Base-by-base conservation (phyloP, 1,284 basidiomycete species). In the Pascua sp. region DNA sequence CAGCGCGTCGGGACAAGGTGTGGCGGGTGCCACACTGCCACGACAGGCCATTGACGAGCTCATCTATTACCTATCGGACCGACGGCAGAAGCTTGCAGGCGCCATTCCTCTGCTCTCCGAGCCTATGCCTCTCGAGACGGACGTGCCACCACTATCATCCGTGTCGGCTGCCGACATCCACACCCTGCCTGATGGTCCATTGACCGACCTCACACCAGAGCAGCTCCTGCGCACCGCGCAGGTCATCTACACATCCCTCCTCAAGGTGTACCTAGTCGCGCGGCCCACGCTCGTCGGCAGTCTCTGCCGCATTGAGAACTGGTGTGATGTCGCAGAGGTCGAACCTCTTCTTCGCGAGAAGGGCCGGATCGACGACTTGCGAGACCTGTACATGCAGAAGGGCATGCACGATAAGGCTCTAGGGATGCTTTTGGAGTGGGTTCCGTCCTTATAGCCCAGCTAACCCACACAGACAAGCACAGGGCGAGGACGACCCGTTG, bases 271-370 rank as follows among this genome's bases (percentile, higher is more conserved):
- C 73, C 79, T 98, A 17, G 81, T 89, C 41, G 88, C 88, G 37
- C 82, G 89, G 55, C 93, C 95, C 0, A 85, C 83, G 10, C 79
- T 98, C 57, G 80, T 98, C 5, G 92, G 91, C 0, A 85, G 91
- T 24, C 76, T 98, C 45, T 98, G 95, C 76, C 83, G 96, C 42
- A 81, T 95, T 42, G 85, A 90, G 17, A 98, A 98, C 75, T 98
- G 93, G 91, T 98, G 94, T 76, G 92, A 98, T 70, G 92, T 98
- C 0, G 86, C 86, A 1, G 91, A 98, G 71, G 91, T 98, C 0
- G 93, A 98, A 72, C 90, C 89, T 69, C 84, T 93, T 56, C 77
- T 99, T 45, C 83, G 85, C 62, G 85, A 85, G 40, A 83, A 88
- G 38, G 87, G 89, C 83, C 94, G 93, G 85, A 90, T 85, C 69